Base-by-base conservation (phyloP, 768 basidiomycete genomes). In the Auriscalpium microsporum region DNA sequence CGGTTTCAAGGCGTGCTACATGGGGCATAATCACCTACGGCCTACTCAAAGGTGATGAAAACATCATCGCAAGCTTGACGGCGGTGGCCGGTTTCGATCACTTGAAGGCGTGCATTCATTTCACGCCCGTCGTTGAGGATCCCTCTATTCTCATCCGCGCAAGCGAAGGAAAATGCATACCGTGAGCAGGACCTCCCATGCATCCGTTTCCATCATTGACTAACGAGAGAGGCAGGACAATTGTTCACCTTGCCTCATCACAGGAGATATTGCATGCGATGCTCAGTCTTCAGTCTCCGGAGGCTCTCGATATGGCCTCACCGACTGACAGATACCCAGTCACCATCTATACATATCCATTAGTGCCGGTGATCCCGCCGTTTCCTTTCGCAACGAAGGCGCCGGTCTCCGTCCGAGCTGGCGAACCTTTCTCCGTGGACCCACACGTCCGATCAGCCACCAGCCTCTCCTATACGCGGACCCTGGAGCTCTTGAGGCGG, bases 371-470 rank as follows among this genome's bases (percentile, higher is more conserved):
- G 13, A 58, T 49, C 3, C 75, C 74, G 1, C 71, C 74, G 4
- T 75, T 75, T 56, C 72, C 73, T 10, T 71, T 70, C 48, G 45
- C 56, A 37, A 65, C 65, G 13, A 65, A 65, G 21, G 59, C 71
- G 8, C 74, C 73, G 6, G 68, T 64, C n/a, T 52, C 59, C 21
- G 54, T 68, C 47, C 54, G 59, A n/a, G 62, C 60, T 42, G 54
- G 65, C 34, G 58, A 62, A 34, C 47, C 54, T 35, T 52, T 50
- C 52, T 46, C 62, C 19, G 62, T 69, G 16, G 69, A 73, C 53
- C 66, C 65, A 17, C 65, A 72, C 52, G 55, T 65, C 23, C 69
- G 65, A 28, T 76, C 75, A 37, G 75, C 75, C 36, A 69, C 66
- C 16, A 66, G 60, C 35, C 59, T 76, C 19, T 69, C 73, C 9